A percentile compares a stretch with the other conserved stretches of the same genome.
Conservation (phyloP, 768 basidiomycete species). For the Tricholoma furcatifolium region DNA sequence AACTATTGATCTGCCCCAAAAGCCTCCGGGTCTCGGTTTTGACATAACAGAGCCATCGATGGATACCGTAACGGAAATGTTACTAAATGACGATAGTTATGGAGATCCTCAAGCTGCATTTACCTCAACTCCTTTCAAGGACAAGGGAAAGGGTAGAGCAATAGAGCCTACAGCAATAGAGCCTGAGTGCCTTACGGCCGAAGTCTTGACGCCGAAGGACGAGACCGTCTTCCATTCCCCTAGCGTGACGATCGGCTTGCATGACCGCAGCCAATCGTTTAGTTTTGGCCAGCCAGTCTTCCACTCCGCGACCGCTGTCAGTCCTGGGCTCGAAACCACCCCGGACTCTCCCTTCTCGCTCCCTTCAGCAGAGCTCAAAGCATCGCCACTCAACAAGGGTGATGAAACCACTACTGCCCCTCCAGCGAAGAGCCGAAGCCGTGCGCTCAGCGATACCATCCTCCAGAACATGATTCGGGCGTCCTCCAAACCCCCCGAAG, state of each 20-base stretch:
- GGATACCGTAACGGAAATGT: constrained; percentile 31
- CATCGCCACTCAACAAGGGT: constrained; percentile 23
- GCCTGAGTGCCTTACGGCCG: constrained; percentile 11
- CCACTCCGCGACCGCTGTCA: constrained; percentile 41
- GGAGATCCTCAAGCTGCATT: constrained; percentile 24
- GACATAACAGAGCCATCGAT: constrained; percentile 36
- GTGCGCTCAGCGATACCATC: constrained; percentile 63
- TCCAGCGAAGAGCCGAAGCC: constrained; percentile 40
- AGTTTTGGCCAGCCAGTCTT: constrained; percentile 66
- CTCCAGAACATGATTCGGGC: constrained; percentile 57
- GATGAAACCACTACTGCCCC: constrained; percentile 21
- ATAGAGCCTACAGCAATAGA: no score
- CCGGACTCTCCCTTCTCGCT: constrained; percentile 25
- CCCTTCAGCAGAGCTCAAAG: constrained; percentile 32
- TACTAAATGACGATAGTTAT: constrained; percentile 27
- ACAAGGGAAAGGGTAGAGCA: constrained; percentile 40
- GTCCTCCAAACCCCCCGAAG: constrained; percentile 43
- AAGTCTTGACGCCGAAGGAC: constrained; percentile 28
- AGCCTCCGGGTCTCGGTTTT: constrained; percentile 43
- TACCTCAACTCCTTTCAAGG: constrained; percentile 46
- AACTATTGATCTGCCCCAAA: constrained; percentile 49
- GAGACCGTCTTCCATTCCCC: constrained; percentile 47
- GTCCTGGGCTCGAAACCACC: constrained; percentile 9
- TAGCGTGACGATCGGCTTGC: constrained; percentile 30
- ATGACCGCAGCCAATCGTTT: constrained; percentile 68